Evolutionary conservation across 495 filamentous ascomycete species (phyloP).

Genomic region (Trichoderma orchidacearum): DNA sequence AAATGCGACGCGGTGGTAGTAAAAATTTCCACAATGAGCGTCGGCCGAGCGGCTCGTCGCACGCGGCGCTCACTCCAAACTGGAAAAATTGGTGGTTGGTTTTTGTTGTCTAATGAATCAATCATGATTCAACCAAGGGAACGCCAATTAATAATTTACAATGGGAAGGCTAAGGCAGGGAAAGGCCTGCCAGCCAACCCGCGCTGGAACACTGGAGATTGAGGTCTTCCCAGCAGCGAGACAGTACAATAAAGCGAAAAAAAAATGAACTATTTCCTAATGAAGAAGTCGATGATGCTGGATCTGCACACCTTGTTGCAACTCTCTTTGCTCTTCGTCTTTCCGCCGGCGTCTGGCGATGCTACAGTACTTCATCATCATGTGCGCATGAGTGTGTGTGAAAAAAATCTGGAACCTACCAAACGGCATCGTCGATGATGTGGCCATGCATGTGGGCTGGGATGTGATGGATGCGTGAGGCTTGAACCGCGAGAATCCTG

Average conservation of each 20-base stretch:
- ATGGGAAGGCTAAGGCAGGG: background rate
- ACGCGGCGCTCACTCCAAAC: background rate
- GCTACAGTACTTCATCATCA: background rate
- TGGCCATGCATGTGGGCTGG: background rate
- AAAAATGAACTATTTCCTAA: background rate
- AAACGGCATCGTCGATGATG: background rate
- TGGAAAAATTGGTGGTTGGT: background rate
- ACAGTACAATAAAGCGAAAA: background rate
- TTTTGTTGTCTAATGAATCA: background rate
- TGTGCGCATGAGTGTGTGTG: background rate
- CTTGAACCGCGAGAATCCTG: background rate
- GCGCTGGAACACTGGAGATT: background rate
- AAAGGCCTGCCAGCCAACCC: background rate
- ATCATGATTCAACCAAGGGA: too few relatives aligned
- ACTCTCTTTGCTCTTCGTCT: background rate
- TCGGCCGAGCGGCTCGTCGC: background rate
- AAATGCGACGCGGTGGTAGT: background rate
- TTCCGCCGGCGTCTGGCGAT: background rate
- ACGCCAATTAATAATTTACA: background rate
- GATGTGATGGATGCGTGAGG: background rate
- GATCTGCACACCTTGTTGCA: background rate
- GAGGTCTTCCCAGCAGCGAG: background rate
- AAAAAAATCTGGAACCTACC: background rate
- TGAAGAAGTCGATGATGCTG: background rate
- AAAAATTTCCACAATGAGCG: background rate